Evolutionary conservation across 1,284 basidiomycete species (phyloP).

Genomic region (Trichosporon sp.): DNA sequence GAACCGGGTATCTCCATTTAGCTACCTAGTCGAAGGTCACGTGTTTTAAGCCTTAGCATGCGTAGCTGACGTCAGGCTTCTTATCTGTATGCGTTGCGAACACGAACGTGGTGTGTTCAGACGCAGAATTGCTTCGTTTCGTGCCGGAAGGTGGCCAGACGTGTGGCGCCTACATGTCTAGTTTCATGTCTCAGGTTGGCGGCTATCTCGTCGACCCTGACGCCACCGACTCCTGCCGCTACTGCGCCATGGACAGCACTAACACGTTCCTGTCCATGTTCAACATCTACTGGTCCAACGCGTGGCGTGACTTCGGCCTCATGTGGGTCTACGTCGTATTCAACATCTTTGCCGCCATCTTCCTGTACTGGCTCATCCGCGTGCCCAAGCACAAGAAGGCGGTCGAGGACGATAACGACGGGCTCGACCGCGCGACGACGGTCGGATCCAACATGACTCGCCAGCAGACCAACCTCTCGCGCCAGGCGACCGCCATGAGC

Average conservation of each 20-base stretch:
- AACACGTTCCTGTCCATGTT: slow-evolving; percentile 59
- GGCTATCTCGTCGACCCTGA: slow-evolving; percentile 44
- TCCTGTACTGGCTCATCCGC: slow-evolving; percentile 44
- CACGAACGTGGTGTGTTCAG: slow-evolving; percentile 47
- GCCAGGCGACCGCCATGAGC: slow-evolving; percentile 4
- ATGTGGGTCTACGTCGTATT: slow-evolving; percentile 62
- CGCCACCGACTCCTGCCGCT: slow-evolving; percentile 43
- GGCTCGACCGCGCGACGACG: slow-evolving; percentile 15
- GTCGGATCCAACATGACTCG: slow-evolving; percentile 8
- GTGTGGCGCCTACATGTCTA: slow-evolving; percentile 49
- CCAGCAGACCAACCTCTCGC: slow-evolving; percentile 7
- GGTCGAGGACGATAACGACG: slow-evolving; percentile 9
- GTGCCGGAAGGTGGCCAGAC: slow-evolving; percentile 46
- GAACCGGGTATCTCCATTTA: slow-evolving; percentile 72
- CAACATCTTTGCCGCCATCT: slow-evolving; percentile 52
- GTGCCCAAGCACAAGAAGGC: slow-evolving; percentile 28
- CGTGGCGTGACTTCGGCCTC: slow-evolving; percentile 63
- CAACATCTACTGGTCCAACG: slow-evolving; percentile 57
- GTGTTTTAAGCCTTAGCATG: too few relatives aligned
- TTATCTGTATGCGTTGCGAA: slow-evolving; percentile 57
- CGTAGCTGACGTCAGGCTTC: slow-evolving; percentile 20
- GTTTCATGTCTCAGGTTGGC: slow-evolving; percentile 39
- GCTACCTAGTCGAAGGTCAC: slow-evolving; percentile 51
- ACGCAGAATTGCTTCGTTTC: slow-evolving; percentile 48
- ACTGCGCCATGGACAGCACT: slow-evolving; percentile 53